Base-by-base conservation (phyloP, 2,329 filamentous ascomycete species). In the Macrophomina phaseolina region DNA sequence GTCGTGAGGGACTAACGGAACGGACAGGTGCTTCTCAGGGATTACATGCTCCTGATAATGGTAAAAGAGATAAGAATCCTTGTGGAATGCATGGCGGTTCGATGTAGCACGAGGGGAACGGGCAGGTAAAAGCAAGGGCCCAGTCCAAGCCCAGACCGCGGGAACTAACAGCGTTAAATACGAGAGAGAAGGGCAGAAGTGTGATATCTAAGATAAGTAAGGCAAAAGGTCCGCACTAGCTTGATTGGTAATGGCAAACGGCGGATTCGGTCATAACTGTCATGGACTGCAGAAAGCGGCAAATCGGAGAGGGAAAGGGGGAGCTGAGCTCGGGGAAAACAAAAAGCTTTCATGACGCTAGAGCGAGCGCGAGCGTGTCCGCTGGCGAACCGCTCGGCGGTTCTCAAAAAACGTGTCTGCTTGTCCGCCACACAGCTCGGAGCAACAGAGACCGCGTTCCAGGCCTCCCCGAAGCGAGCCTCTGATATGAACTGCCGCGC, bases 281-380 rank as follows among this genome's bases (percentile, higher is more conserved):
- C 46, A 23, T 38, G 48, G 60, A 48, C 45, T 52, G 46, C 56
- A 61, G 42, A 40, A 53, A 53, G 36, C 36, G 49, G 61, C 61
- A 64, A 64, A 64, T 53, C 48, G 36, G 61, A 53, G 61, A 42
- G 55, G 42, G 61, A 45, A 52, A 62, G 18, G 58, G 55, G 55
- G 38, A 34, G 55, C 40, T 45, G 45, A 11, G 36, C n/a, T 12
- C 45, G 58, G 55, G 55, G 32, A 60, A 60, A 60, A 23, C 23
- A 38, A 46, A 60, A 62, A 49, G 28, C 23, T 42, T 51, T 64
- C 60, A 28, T 64, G 48, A 52, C 48, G 61, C 61, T 64, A 53
- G 46, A 64, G 48, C 45, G 46, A 53, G 48, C 46, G 45, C 46
- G 14, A 48, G 56, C 32, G 16, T 23, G 56, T 18, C 12, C 40